A percentile compares a stretch with the other conserved stretches of the same genome.
phyloP scores from a whole-genome alignment of 2,329 filamentous ascomycete species.

The Bipolaris gigantea region DNA sequence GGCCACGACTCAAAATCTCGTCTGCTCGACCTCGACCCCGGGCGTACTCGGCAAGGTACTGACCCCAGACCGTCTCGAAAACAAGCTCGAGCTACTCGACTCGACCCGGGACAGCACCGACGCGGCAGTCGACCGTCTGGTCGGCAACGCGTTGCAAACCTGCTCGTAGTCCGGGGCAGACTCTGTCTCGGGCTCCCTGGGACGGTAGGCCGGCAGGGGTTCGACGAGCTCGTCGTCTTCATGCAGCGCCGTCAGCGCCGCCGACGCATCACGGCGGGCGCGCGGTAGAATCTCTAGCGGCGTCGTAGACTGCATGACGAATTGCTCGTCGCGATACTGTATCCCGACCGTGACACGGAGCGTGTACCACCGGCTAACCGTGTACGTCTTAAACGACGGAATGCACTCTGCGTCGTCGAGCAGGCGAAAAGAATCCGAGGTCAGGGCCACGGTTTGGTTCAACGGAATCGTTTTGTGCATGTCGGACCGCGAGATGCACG shows the following conservation, averaged over 20 bases:
- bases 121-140: slow-evolving; percentile 14
- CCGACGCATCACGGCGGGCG: slow-evolving; percentile 14
- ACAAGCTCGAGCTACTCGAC: slow-evolving; percentile 23
- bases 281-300: slow-evolving; percentile 38
- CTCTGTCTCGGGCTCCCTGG: slow-evolving; percentile 33
- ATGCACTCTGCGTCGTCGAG: slow-evolving; percentile 40
- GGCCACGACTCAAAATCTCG: background rate
- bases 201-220: slow-evolving; percentile 36
- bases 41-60: slow-evolving; percentile 17
- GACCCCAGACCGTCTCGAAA: slow-evolving; percentile 9
- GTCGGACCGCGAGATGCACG: slow-evolving; percentile 32
- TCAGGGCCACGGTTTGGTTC: slow-evolving; percentile 23
- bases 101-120: slow-evolving; percentile 11
- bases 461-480: slow-evolving; percentile 30
- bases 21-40: slow-evolving; percentile 14
- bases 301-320: slow-evolving; percentile 30
- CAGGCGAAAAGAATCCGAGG: slow-evolving; percentile 35
- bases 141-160: slow-evolving; percentile 25
- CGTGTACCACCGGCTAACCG: slow-evolving; percentile 35
- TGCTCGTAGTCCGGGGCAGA: slow-evolving; percentile 39
- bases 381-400: slow-evolving; percentile 42
- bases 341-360: slow-evolving; percentile 34
- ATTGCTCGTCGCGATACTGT: slow-evolving; percentile 30
- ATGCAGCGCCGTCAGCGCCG: background rate
- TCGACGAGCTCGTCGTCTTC: too few species aligned